Evolutionary conservation across 805 yeast genomes (phyloP).

Genomic region (Starmerella stellata): DNA sequence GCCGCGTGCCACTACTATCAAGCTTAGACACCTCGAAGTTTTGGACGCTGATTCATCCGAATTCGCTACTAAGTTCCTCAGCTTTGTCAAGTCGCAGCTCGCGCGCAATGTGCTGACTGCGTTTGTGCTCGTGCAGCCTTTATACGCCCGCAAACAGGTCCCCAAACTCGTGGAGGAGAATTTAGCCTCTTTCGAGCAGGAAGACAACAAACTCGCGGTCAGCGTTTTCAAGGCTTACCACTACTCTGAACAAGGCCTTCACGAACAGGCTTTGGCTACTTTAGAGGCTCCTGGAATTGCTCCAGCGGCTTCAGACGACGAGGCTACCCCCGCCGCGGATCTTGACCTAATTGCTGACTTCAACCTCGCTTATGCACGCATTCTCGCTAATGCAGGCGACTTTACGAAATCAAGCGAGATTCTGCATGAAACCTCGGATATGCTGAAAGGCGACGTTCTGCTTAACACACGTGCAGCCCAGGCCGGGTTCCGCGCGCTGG

Average conservation of each 20-base stretch:
- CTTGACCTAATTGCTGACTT: constrained; percentile 43
- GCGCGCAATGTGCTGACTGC: constrained; percentile 77
- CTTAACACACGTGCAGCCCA: constrained; percentile 76
- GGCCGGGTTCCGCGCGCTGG: constrained; percentile 60
- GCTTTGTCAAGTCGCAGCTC: constrained; percentile 25
- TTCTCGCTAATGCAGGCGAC: constrained; percentile 55
- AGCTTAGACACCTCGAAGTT: constrained; percentile 38
- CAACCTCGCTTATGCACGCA: constrained; percentile 60
- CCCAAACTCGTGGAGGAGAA: constrained; percentile 5
- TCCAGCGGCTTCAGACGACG: constrained; percentile 6
- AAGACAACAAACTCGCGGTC: constrained; percentile 12
- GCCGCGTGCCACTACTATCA: constrained; percentile 30
- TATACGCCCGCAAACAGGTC: constrained; percentile 8
- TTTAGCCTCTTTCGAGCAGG: neutral
- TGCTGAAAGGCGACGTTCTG: constrained; percentile 81
- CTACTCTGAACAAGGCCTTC: constrained; percentile 37
- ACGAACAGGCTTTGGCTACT: constrained; percentile 34
- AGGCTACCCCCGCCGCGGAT: constrained; percentile 45
- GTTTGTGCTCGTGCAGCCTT: constrained; percentile 60
- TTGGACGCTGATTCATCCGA: constrained; percentile 29
- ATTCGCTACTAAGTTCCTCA: constrained; percentile 1
- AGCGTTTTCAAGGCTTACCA: constrained; percentile 33
- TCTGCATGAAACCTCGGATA: constrained; percentile 51
- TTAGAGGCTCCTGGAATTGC: constrained; percentile 39
- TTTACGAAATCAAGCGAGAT: constrained; percentile 41